These are phyloP conservation scores for Cyclostephanos invisitatus DNA, from an alignment of 108 stramenopile genomes.

Conservation along the genomic window DNA sequence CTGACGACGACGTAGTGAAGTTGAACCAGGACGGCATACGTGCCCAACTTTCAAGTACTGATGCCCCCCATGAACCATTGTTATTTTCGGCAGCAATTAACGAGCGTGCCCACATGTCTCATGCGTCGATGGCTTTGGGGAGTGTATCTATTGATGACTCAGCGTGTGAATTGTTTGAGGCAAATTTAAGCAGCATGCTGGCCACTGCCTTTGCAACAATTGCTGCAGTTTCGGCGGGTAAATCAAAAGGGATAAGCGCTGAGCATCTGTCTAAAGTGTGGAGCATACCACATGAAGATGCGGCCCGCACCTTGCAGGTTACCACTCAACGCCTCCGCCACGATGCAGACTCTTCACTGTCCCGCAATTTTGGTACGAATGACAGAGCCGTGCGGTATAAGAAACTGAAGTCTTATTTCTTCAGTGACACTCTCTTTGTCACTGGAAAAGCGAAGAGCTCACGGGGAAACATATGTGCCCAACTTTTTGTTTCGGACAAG, in stretches of 20 bases:
- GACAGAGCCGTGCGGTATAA: not conserved
- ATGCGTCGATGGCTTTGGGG: not conserved
- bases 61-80: not conserved
- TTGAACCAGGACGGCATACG: not conserved
- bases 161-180: too few relatives aligned
- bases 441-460: constrained; percentile 16
- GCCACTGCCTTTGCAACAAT: not conserved
- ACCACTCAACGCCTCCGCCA: constrained; percentile 18
- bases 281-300: constrained; percentile 16
- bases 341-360: not conserved
- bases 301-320: constrained; percentile 24
- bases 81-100: not conserved
- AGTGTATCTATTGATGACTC: not conserved
- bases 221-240: constrained; percentile 5
- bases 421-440: constrained; percentile 37
- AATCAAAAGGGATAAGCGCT: constrained; percentile 17
- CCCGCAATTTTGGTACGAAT: constrained; percentile 4
- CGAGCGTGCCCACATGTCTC: not conserved
- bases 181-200: not conserved
- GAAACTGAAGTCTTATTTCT: not conserved
- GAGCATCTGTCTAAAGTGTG: constrained; percentile 41
- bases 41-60: not conserved
- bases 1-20: not conserved
- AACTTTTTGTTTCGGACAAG: constrained; percentile 29
- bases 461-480: constrained; percentile 8